Conservation (phyloP, 768 basidiomycete species). For the Phylloporus sp. region DNA sequence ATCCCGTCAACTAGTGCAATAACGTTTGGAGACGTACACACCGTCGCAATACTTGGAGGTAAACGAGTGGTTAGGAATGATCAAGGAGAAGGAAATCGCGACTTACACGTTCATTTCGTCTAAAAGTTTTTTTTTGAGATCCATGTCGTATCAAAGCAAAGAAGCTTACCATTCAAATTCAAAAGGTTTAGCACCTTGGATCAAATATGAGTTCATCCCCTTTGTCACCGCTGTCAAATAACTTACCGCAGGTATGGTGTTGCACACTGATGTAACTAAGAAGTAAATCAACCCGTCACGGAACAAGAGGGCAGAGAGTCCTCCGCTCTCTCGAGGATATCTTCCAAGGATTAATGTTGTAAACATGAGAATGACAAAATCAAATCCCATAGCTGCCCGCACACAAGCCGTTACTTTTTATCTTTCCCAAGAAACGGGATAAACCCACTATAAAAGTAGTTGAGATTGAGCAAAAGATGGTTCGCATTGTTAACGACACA, state of each 20-base stretch:
- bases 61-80: constrained; percentile 1
- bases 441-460: constrained; percentile 66
- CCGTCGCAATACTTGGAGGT: constrained; percentile 20
- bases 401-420: neutral
- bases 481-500: constrained; percentile 55
- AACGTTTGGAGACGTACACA: constrained; percentile 2
- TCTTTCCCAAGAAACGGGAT: neutral
- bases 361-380: constrained; percentile 55
- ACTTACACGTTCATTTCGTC: constrained; percentile 29
- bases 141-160: neutral
- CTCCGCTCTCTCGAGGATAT: constrained; percentile 44
- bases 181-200: constrained; percentile 23
- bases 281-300: constrained; percentile 73
- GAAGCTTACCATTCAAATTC: constrained; percentile 22
- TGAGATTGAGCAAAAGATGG: constrained; percentile 55
- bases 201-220: neutral
- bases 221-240: neutral
- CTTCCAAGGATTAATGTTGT: constrained; percentile 51
- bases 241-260: constrained; percentile 63
- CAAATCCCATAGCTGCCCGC: constrained; percentile 61
- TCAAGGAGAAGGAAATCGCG: neutral
- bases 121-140: constrained; percentile 6
- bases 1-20: neutral
- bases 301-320: constrained; percentile 66
- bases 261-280: constrained; percentile 59